Base-by-base conservation (phyloP, 73 alveolate species). In the Stentor roeselii region DNA sequence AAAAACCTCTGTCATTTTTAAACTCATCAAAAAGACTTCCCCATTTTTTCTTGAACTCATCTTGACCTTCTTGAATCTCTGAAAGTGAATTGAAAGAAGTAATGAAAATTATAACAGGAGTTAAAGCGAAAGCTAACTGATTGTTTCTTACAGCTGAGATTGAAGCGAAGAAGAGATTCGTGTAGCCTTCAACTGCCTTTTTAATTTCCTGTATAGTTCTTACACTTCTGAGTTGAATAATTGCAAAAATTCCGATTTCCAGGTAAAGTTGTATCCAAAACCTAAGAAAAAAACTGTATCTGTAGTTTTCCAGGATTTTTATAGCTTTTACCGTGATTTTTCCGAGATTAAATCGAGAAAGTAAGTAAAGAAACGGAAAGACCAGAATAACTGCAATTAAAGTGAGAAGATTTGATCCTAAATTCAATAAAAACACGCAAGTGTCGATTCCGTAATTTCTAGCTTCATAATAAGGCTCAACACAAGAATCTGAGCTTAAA, bases 241-340 rank as follows among this genome's bases (percentile, higher is more conserved):
- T 21, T 1, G 80, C 80, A 67, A 27, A 21, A 30, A 32, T 32
- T 21, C 80, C 80, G 14, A 67, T 21, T 1, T 67, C 80, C 21
- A 67, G 80, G 2, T 67, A 67, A 40, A n/a, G 21, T 67, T 67
- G 80, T n/a, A 67, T 67, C 80, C 80, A 67, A 32, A 67, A 67
- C 37, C 80, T 67, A 27, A 67, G 21, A 67, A 21, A 67, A 32
- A 67, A 67, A 0, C 50, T 21, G 37, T 67, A 67, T 67, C 34
- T 67, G 34, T 67, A 67, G 37, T 67, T 67, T 34, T n/a, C 14
- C 1, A 67, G 34, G 0, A 67, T 30, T 67, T 2, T 0, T 2
- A 1, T 3, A 30, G 34, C 21, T 34, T 32, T 67, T 67, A 27
- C 34, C 0, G 27, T 40, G 34, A 34, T 32, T 1, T 11, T 21